Percentiles rank a stretch among this genome's conserved stretches.
phyloP scores from a whole-genome alignment of 2,329 filamentous ascomycete genomes.

The Phialocephala subalpina region DNA sequence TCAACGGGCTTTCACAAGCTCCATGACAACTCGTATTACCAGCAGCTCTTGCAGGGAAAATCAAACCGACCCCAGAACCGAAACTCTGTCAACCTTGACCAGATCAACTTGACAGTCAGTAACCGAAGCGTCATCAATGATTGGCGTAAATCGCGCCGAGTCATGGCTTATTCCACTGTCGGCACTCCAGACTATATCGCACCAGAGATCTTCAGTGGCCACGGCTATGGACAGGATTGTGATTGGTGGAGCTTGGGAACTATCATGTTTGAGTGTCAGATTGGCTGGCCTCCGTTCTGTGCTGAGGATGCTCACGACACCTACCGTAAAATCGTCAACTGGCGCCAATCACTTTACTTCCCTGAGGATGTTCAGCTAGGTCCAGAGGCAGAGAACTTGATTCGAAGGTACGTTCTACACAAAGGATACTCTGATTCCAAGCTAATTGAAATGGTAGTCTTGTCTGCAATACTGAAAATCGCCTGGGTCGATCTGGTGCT shows the following conservation, averaged over 20 bases:
- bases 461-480: conserved; percentile 92
- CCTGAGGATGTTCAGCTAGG: conserved; percentile 93
- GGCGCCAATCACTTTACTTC: conserved; percentile 95
- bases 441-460: conserved; percentile 65
- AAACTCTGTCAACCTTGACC: conserved; percentile 94
- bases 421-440: conserved; percentile 1
- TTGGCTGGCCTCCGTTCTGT: conserved; percentile 99
- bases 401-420: conserved; percentile 74
- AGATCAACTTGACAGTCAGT: conserved; percentile 97
- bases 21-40: conserved; percentile 98
- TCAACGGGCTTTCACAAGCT: conserved; percentile 98
- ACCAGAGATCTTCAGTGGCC: conserved; percentile 95
- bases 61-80: conserved; percentile 79
- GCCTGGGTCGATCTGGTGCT: conserved; percentile 85
- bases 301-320: conserved; percentile 97
- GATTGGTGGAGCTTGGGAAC: conserved; percentile 99
- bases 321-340: conserved; percentile 99
- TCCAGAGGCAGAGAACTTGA: conserved; percentile 88
- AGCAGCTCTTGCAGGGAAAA: conserved; percentile 87
- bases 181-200: conserved; percentile 99
- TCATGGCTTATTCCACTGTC: conserved; percentile 98
- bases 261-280: conserved; percentile 99
- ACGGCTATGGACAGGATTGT: conserved; percentile 95
- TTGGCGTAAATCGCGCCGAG: conserved; percentile 92
- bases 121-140: conserved; percentile 99